Conservation (phyloP, 768 basidiomycete genomes). For the Termitomyces sp. region DNA sequence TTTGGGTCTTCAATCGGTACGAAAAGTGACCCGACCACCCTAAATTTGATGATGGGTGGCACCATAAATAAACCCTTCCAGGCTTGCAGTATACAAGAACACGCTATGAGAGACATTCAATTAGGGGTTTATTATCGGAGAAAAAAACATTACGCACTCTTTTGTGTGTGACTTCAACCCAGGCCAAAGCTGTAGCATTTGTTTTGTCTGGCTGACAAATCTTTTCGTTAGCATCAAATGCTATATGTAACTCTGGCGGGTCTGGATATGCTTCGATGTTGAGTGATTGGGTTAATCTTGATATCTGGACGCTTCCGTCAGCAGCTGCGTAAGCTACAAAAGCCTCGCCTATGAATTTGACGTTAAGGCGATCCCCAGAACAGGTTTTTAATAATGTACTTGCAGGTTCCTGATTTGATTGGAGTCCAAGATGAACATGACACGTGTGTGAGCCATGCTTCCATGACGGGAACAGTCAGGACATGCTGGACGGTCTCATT, state of each 20-base stretch:
- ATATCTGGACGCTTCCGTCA: slow-evolving; percentile 51
- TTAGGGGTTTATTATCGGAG: background rate
- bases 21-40: slow-evolving; percentile 46
- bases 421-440: slow-evolving; percentile 54
- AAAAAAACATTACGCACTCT: slow-evolving; percentile 26
- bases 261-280: background rate
- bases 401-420: slow-evolving; percentile 35
- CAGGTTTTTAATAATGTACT: slow-evolving; percentile 14
- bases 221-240: slow-evolving; percentile 22
- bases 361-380: background rate
- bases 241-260: slow-evolving; percentile 9
- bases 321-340: slow-evolving; percentile 52
- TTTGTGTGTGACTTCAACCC: slow-evolving; percentile 38
- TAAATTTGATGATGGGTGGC: slow-evolving; percentile 21
- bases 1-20: slow-evolving; percentile 40
- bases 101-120: slow-evolving; percentile 27
- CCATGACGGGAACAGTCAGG: slow-evolving; percentile 34
- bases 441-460: slow-evolving; percentile 61
- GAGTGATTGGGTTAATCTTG: slow-evolving; percentile 44
- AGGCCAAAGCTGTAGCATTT: slow-evolving; percentile 47
- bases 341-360: slow-evolving; percentile 40
- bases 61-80: slow-evolving; percentile 57
- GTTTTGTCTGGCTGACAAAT: slow-evolving; percentile 34
- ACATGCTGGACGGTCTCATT: slow-evolving; percentile 25
- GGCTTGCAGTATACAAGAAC: slow-evolving; percentile 57